Evolutionary conservation across 257 asterid genomes (phyloP), one percentile per base, ranked within the genome.

Genomic region (Solanum ahanhuiri): DNA sequence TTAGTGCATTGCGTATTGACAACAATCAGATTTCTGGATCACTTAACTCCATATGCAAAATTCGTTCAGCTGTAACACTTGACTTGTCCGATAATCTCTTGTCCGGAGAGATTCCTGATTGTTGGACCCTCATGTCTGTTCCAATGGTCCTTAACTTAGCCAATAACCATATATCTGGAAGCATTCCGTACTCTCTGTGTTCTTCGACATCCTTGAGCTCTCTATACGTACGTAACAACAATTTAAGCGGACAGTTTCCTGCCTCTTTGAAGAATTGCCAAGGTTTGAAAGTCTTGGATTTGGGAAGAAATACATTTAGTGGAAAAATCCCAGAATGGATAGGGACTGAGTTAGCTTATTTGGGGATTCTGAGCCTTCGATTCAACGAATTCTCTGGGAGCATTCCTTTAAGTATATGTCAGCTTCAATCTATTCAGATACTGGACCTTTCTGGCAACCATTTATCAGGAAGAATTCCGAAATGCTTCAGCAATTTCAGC

Each of bases 381-480:
- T 41, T 45, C 3, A 92, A 92, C 39, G 10, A 67, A 3, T 88
- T 90, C 11, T 30, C 57, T 18, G 92, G 92, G 7, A 71, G 41
- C 12, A 87, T 92, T 57, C 94, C 91, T 71, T 51, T 2, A 4
- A 89, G 86, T 54, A 67, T 92, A 9, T 92, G 93, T 67, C 71
- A 18, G 77, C 91, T 91, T 14, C 67, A 87, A 30, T 6, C 48
- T 17, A 83, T 91, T 34, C 93, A 90, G 33, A 7, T 91, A 33
- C 82, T 92, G 51, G 94, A 92, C 86, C 85, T 91, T 5, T 92
- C 93, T 33, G 23, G 81, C 54, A 91, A 92, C 71, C 72, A 39
- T 15, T 11, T 91, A 60, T 88, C 91, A 2, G 90, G 91, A 30
- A 41, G 41, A 70, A 87, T 92, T 11, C 93, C 95, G 7, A 43